Evolutionary conservation across 371 early-diverging fungal species (phyloP).

Genomic region (Mortierella sp.): DNA sequence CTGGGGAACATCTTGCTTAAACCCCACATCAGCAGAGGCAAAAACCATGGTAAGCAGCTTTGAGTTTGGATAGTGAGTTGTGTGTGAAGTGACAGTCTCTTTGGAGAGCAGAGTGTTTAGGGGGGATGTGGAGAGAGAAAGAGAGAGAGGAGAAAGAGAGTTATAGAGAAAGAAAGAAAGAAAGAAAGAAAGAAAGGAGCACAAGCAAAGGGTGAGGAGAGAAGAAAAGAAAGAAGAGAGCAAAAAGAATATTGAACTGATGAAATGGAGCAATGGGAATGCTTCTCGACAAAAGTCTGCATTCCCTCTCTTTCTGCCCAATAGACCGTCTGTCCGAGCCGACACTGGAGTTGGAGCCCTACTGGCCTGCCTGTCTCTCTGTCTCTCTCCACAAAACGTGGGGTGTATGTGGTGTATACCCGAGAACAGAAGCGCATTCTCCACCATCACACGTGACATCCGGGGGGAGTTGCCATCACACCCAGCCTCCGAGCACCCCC

Average conservation of each 20-base stretch:
- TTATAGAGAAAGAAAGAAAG: constrained; percentile 1
- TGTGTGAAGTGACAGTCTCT: background rate
- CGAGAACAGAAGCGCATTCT: too few species aligned
- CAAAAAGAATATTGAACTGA: too few species aligned
- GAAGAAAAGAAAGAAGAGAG: background rate
- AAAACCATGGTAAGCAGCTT: constrained; percentile 25
- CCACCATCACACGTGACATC: too few species aligned
- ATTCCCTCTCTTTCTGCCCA: too few species aligned
- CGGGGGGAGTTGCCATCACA: too few species aligned
- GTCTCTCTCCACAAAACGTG: background rate
- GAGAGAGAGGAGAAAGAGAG: background rate
- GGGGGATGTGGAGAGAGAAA: background rate
- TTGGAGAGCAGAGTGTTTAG: background rate
- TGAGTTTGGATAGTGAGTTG: background rate
- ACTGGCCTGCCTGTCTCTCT: background rate
- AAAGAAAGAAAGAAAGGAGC: background rate
- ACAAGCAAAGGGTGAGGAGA: background rate
- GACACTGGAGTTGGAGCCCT: background rate
- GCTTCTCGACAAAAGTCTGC: too few species aligned
- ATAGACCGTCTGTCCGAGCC: background rate
- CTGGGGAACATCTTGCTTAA: constrained; percentile 62
- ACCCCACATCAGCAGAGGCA: constrained; percentile 52
- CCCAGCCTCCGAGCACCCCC: too few species aligned
- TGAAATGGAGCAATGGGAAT: too few species aligned
- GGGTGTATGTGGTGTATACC: background rate